phyloP scores from a whole-genome alignment of 768 basidiomycete genomes.

The Boletales sp. region DNA sequence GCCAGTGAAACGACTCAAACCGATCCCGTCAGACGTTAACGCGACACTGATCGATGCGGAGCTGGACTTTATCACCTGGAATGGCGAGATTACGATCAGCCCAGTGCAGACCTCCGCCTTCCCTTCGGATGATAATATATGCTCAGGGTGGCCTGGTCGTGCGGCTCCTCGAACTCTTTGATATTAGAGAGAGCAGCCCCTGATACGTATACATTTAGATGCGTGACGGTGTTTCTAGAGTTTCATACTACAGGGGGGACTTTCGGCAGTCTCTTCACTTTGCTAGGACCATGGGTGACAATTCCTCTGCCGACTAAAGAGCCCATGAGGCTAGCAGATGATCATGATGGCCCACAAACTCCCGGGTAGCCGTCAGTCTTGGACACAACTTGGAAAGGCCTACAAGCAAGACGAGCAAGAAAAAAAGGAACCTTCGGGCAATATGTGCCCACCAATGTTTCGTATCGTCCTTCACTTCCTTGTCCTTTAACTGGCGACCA shows the following conservation, averaged over 20 bases:
- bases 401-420: conserved; percentile 25
- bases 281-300: conserved; percentile 81
- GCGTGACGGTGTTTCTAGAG: too few relatives aligned
- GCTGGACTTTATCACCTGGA: conserved; percentile 3
- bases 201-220: too few relatives aligned
- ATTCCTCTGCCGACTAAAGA: conserved; percentile 73
- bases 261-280: too few relatives aligned
- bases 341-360: conserved; percentile 54
- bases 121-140: neutral
- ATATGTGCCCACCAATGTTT: conserved; percentile 69
- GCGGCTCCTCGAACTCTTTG: too few relatives aligned
- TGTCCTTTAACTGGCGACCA: conserved; percentile 89
- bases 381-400: conserved; percentile 78
- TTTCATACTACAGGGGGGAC: too few relatives aligned
- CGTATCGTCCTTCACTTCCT: conserved; percentile 90
- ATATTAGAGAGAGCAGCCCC: too few relatives aligned
- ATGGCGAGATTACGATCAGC: neutral
- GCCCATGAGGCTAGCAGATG: conserved; percentile 6
- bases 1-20: conserved; percentile 15
- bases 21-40: conserved; percentile 20
- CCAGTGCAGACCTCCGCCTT: neutral
- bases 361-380: conserved; percentile 71
- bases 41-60: conserved; percentile 8
- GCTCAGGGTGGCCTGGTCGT: too few relatives aligned
- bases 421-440: neutral